Percentiles rank a stretch among this genome's conserved stretches.
phyloP scores from a whole-genome alignment of 2,329 filamentous ascomycete genomes.

The Colletotrichum somersetense region DNA sequence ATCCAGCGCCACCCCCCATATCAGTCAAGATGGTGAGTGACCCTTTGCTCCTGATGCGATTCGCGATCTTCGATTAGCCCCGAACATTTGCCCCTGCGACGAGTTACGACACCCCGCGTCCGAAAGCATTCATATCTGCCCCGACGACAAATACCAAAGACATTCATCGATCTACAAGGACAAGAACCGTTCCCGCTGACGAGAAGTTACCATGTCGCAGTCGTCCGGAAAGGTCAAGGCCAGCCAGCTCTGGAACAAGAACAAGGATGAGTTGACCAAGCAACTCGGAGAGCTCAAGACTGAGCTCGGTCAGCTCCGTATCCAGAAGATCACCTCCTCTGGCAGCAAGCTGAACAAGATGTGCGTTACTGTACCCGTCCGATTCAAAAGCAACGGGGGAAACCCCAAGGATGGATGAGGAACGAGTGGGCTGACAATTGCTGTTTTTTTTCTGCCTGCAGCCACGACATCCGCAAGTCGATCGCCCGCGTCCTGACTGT shows the following conservation, averaged over 20 bases:
- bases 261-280: conserved; percentile 97
- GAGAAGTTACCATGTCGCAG: conserved; percentile 46
- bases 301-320: conserved; percentile 95
- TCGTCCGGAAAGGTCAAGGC: conserved; percentile 85
- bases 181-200: conserved; percentile 38
- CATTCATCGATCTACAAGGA: neutral
- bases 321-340: conserved; percentile 97
- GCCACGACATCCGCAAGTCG: conserved; percentile 99
- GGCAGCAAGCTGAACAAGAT: conserved; percentile 98
- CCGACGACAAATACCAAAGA: conserved; percentile 27
- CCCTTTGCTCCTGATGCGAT: conserved; percentile 29
- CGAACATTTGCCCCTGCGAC: conserved; percentile 23
- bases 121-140: neutral
- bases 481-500: conserved; percentile 99
- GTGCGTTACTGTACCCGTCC: conserved; percentile 66
- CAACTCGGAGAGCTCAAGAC: conserved; percentile 95
- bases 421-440: conserved; percentile 32
- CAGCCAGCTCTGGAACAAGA: conserved; percentile 97
- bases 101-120: conserved; percentile 28
- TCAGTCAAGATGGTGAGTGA: conserved; percentile 42
- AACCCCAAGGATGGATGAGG: conserved; percentile 28
- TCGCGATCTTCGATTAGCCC: conserved; percentile 30
- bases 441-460: conserved; percentile 54
- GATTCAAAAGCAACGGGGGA: conserved; percentile 32
- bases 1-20: conserved; percentile 42